Evolutionary conservation across 2,329 filamentous ascomycete genomes (phyloP), one percentile per base, ranked within the genome.

Genomic region (Fusarium azukiicola): DNA sequence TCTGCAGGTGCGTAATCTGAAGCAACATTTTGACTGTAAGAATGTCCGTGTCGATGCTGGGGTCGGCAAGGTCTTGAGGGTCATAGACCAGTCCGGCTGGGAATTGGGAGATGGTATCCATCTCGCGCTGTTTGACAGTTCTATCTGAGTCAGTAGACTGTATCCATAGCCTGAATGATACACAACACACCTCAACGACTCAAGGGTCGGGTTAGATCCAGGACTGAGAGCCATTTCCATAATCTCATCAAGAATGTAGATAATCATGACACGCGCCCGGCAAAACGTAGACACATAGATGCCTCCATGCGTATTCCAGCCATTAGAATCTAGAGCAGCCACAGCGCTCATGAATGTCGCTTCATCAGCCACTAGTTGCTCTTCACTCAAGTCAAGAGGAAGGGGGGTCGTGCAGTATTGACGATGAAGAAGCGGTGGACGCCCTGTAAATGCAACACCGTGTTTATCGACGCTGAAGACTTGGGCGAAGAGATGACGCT

Each of bases 371-470:
- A 87, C 84, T 7, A 89, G 77, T n/a, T 81, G 81, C 23, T 86
- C 83, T 72, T 88, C 87, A n/a, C 75, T 80, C 19, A 90, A 74
- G 71, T 90, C 88, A 9, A 89, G 82, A 5, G 88, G 88, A 19
- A 87, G 75, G 2, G 88, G 85, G 9, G 88, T 88, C 4, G 86
- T 86, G 17, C 85, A 79, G 72, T 87, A 90, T 4, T 67, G 64
- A 14, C 68, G 49, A 23, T 36, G 56, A n/a, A 77, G 54, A 2
- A 88, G 80, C 0, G 87, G 88, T 5, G 88, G 89, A 10, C 88
- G 80, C 2, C 88, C 89, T 3, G 88, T 89, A 49, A 90, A 88
- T 3, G 87, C 85, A 11, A 87, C 86, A 7, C 87, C 77, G 3
- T 85, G 80, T 77, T 89, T 89, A 68, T 88, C 87, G 49, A 85